A percentile compares a stretch with the other conserved stretches of the same genome.
Evolutionary conservation across 78 protist genomes (phyloP).

Genomic region (Polysphondylium violaceum): DNA sequence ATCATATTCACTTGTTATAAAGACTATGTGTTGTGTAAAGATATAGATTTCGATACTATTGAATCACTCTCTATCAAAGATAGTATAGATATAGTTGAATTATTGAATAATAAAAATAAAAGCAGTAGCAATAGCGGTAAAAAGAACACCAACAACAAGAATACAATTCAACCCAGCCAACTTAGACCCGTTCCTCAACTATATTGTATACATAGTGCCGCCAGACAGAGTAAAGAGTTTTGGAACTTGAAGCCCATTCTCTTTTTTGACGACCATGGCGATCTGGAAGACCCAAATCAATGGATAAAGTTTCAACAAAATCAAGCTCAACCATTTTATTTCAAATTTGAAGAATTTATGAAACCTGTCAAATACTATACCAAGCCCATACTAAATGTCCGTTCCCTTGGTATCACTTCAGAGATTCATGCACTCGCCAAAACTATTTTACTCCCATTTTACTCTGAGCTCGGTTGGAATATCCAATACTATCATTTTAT

Average conservation of each 20-base stretch:
- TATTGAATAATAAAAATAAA: not conserved
- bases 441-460: slow-evolving; percentile 8
- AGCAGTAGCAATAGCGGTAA: not conserved
- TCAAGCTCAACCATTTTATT: not conserved
- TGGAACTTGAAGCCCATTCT: slow-evolving; percentile 34
- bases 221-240: not conserved
- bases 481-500: too few relatives aligned
- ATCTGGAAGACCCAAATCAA: slow-evolving; percentile 3
- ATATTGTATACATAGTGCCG: slow-evolving; percentile 17
- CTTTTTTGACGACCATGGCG: slow-evolving; percentile 23
- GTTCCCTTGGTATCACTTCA: slow-evolving; percentile 16
- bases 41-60: not conserved
- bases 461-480: slow-evolving; percentile 42
- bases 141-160: too few relatives aligned
- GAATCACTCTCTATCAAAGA: not conserved
- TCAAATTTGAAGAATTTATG: not conserved
- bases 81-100: not conserved
- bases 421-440: slow-evolving; percentile 24
- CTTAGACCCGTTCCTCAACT: too few relatives aligned
- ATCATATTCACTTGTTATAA: not conserved
- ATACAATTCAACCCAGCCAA: too few relatives aligned
- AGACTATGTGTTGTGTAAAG: slow-evolving; percentile 26
- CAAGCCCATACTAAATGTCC: not conserved
- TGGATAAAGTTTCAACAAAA: slow-evolving; percentile 6
- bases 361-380: slow-evolving; percentile 2